These are phyloP conservation scores for Metarhizium humberi DNA, from an alignment of 2,329 filamentous ascomycete genomes.

Conservation along the genomic window DNA sequence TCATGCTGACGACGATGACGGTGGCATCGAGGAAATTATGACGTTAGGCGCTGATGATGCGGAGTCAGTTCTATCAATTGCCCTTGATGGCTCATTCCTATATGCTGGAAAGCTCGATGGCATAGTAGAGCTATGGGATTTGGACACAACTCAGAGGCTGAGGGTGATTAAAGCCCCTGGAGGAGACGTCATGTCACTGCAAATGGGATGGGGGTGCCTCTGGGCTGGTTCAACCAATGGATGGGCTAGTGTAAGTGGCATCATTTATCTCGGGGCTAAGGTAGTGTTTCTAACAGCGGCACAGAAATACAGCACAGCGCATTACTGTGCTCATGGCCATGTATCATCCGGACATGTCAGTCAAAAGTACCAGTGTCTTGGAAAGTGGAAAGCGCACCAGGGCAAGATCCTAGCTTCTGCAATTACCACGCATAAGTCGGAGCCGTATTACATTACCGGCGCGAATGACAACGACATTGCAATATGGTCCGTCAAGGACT, in stretches of 20 bases:
- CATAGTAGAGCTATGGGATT: conserved; percentile 90
- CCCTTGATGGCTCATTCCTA: conserved; percentile 81
- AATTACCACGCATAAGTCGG: conserved; percentile 57
- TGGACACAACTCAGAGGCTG: conserved; percentile 86
- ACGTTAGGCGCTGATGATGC: conserved; percentile 51
- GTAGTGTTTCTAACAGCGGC: neutral
- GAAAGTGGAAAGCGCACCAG: conserved; percentile 72
- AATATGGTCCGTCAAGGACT: conserved; percentile 67
- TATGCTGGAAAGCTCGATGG: conserved; percentile 86
- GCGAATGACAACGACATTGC: conserved; percentile 86
- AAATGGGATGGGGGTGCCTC: conserved; percentile 75
- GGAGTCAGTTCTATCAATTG: conserved; percentile 64
- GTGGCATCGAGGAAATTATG: conserved; percentile 62
- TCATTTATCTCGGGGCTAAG: neutral
- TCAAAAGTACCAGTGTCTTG: conserved; percentile 72
- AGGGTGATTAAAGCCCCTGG: conserved; percentile 74
- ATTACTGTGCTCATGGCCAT: conserved; percentile 48
- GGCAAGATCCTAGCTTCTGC: conserved; percentile 83
- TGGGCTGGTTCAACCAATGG: conserved; percentile 88
- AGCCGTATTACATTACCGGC: conserved; percentile 85
- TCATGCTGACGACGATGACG: conserved; percentile 34
- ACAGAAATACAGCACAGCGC: conserved; percentile 58
- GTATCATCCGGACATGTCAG: conserved; percentile 48
- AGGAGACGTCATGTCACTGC: conserved; percentile 76
- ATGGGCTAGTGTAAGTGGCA: conserved; percentile 60